Evolutionary conservation across 148 eudicot species (phyloP), one percentile per base, ranked within the genome.

Genomic region (Amaranthus hypochondriacus): DNA sequence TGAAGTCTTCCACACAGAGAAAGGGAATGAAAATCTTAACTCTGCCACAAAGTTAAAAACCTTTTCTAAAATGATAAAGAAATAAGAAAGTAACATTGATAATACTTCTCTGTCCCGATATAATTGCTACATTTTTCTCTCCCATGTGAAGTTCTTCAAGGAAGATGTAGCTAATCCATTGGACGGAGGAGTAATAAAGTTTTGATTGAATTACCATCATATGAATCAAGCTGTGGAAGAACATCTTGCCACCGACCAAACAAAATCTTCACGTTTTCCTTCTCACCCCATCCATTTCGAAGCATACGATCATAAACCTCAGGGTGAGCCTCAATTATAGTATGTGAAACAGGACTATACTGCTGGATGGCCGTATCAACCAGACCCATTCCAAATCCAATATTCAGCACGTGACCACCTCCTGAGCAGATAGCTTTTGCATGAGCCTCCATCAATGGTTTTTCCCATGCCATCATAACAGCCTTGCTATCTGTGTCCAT

Each of bases 321-420:
- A 2, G 92, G 96, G 75, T 94, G 97, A 82, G 97, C 98, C 81
- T 94, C 97, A 58, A 91, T 79, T 55, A 94, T 94, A 64, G 97
- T 91, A 69, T 91, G 97, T 8, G 88, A 66, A 44, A 73, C 79
- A 49, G 93, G 92, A 69, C 81, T 66, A 79, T 94, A 91, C 77
- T 86, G 89, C 68, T 89, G 93, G 57, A 94, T 89, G 49, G 98
- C 98, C 56, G 84, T 84, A 84, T 94, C 97, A 73, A 94, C 96
- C 71, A 94, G 93, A 63, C 98, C 98, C 98, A 94, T 91, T 58
- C 98, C 98, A 80, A 94, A 94, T 51, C 97, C 98, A 77, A 91
- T 87, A 77, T 93, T 93, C 78, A 93, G 68, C 57, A 93, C 58
- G 56, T 87, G 89, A 67, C 91, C 92, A 8, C 92, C 95, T 58